These are phyloP conservation scores for Yamadazyma oceani DNA, from an alignment of 1,139 yeast genomes.

Conservation along the genomic window DNA sequence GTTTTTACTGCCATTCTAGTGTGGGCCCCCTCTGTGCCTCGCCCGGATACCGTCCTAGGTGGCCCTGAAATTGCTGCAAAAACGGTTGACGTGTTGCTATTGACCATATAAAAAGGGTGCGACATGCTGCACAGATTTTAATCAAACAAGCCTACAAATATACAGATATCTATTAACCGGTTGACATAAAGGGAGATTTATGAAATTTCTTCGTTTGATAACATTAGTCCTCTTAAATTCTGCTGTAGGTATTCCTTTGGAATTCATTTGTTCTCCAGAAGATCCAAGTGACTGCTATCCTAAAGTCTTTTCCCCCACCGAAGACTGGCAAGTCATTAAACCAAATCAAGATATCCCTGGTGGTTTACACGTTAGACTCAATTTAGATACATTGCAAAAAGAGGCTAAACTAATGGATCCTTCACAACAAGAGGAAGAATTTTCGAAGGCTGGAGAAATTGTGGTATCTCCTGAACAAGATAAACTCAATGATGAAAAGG, in stretches of 20 bases:
- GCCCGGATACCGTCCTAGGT: too few relatives aligned
- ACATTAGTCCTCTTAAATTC: not conserved
- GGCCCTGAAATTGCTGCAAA: too few relatives aligned
- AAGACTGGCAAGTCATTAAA: conserved; percentile 66
- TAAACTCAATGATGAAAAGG: conserved; percentile 11
- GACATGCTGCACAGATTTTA: too few relatives aligned
- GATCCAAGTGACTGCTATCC: conserved; percentile 63
- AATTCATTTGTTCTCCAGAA: conserved; percentile 45
- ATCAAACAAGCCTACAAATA: too few relatives aligned
- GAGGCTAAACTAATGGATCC: conserved; percentile 62
- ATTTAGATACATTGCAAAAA: conserved; percentile 63
- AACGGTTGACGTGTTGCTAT: too few relatives aligned
- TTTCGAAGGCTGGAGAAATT: conserved; percentile 11
- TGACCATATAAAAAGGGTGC: too few relatives aligned
- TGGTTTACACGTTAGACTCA: conserved; percentile 73
- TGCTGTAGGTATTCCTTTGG: not conserved
- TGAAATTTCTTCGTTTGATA: not conserved
- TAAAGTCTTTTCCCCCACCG: conserved; percentile 55
- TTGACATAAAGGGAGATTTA: too few relatives aligned
- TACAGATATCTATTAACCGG: too few relatives aligned
- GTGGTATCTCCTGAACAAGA: conserved; percentile 15
- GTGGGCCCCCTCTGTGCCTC: too few relatives aligned
- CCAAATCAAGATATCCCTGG: conserved; percentile 73
- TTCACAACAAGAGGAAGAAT: conserved; percentile 17
- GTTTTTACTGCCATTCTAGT: too few relatives aligned